These are phyloP conservation scores for Tetrapisispora nanseiensis DNA, from an alignment of 805 yeast species.

Conservation along the genomic window DNA sequence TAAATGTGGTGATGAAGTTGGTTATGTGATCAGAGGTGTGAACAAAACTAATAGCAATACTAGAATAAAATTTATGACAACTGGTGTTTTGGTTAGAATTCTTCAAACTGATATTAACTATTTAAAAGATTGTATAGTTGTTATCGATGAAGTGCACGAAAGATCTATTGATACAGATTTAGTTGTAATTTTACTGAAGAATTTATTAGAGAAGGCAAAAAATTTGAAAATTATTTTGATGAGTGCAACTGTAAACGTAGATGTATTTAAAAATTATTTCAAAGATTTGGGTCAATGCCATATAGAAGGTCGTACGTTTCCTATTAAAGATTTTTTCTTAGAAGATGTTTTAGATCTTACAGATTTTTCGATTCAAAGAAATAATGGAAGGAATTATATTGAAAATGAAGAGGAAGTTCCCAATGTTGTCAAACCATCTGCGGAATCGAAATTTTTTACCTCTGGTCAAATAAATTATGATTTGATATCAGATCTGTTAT, in stretches of 20 bases:
- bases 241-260: constrained; percentile 87
- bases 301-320: constrained; percentile 89
- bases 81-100: constrained; percentile 85
- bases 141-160: constrained; percentile 96
- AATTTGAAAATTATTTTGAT: constrained; percentile 65
- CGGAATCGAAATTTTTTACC: constrained; percentile 57
- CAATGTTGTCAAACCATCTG: constrained; percentile 42
- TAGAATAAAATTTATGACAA: constrained; percentile 77
- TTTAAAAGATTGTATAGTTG: constrained; percentile 51
- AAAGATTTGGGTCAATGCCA: constrained; percentile 54
- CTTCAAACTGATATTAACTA: constrained; percentile 44
- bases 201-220: constrained; percentile 36
- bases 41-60: constrained; percentile 53
- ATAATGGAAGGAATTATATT: constrained; percentile 10
- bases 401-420: constrained; percentile 14
- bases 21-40: constrained; percentile 87
- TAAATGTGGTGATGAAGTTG: constrained; percentile 52
- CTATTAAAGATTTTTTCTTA: constrained; percentile 67
- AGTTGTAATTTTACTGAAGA: constrained; percentile 64
- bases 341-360: constrained; percentile 52
- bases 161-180: constrained; percentile 87
- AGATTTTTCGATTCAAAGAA: constrained; percentile 42
- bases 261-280: constrained; percentile 60
- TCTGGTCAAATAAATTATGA: constrained; percentile 67
- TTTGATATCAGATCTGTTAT: constrained; percentile 49